Conservation (phyloP, 768 basidiomycete species). For the Collybia sp. region DNA sequence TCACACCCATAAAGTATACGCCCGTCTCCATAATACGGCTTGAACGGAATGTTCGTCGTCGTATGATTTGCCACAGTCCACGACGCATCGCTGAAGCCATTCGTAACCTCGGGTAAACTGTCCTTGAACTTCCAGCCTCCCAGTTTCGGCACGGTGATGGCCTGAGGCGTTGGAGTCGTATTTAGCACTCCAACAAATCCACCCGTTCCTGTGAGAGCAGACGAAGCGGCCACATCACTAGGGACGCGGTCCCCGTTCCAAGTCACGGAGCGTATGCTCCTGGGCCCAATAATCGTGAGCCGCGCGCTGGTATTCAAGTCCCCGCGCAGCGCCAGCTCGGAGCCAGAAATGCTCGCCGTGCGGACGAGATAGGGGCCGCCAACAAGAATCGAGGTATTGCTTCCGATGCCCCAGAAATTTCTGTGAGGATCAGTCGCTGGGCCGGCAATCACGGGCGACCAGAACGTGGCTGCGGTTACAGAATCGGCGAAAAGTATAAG, state of each 20-base stretch:
- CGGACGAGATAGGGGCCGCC: constrained; percentile 66
- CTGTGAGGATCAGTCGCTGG: constrained; percentile 34
- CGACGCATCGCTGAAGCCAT: constrained; percentile 50
- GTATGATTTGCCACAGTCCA: constrained; percentile 71
- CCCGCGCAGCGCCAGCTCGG: constrained; percentile 54
- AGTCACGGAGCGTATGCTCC: constrained; percentile 43
- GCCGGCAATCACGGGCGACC: constrained; percentile 61
- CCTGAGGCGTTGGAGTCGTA: constrained; percentile 19
- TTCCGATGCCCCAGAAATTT: constrained; percentile 71
- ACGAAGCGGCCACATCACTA: constrained; percentile 22
- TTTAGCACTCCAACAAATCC: constrained; percentile 46
- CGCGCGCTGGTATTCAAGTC: constrained; percentile 59
- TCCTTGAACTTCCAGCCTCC: constrained; percentile 71
- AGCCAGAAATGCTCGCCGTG: constrained; percentile 43
- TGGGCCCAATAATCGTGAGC: constrained; percentile 62
- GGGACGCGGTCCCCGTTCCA: constrained; percentile 68
- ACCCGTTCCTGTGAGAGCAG: constrained; percentile 30
- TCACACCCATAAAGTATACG: constrained; percentile 82
- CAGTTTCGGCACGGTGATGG: constrained; percentile 42
- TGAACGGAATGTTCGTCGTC: constrained; percentile 67
- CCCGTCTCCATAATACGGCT: constrained; percentile 70
- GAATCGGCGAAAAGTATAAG: constrained; percentile 68
- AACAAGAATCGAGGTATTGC: constrained; percentile 62
- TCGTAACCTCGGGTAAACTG: constrained; percentile 66
- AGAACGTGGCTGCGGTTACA: constrained; percentile 65